These are phyloP conservation scores for Volvox carteri DNA, from an alignment of 163 green algal species.

Conservation along the genomic window DNA sequence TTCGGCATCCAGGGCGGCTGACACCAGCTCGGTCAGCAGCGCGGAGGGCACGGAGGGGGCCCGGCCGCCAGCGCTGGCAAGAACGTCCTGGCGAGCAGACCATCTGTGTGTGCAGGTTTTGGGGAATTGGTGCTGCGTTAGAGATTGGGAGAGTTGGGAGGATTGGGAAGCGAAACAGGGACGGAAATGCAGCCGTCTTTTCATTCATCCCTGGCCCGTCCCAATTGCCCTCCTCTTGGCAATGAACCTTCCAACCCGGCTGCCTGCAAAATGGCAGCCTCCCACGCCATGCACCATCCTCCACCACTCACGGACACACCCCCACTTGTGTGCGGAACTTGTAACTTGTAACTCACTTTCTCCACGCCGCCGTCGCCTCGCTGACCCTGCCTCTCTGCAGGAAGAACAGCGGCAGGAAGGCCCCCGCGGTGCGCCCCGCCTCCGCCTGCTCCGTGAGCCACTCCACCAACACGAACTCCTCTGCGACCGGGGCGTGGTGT, in stretches of 20 bases:
- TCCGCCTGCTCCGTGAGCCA: slow-evolving; percentile 41
- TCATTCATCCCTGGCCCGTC: no score
- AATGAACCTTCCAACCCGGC: no score
- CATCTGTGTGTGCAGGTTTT: no score
- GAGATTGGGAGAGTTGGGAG: no score
- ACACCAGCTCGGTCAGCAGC: slow-evolving; percentile 12
- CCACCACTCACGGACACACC: no score
- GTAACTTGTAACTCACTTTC: slow-evolving; percentile 9
- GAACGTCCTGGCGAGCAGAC: slow-evolving; percentile 2
- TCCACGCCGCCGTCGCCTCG: slow-evolving; percentile 33
- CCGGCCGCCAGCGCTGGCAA: background rate
- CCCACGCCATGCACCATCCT: no score
- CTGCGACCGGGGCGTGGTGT: slow-evolving; percentile 17
- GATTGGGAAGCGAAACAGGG: no score
- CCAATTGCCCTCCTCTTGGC: no score
- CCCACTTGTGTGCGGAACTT: no score
- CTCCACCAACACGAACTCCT: slow-evolving; percentile 53
- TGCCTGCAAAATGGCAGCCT: no score
- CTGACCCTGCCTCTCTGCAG: slow-evolving; percentile 35
- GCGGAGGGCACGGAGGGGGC: background rate
- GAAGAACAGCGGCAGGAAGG: slow-evolving; percentile 57
- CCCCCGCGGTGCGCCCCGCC: background rate
- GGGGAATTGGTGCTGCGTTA: no score
- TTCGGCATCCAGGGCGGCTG: slow-evolving; percentile 22
- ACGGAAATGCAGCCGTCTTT: no score